Evolutionary conservation across 345 rosid genomes (phyloP), one percentile per base, ranked within the genome.

Genomic region (Eucalyptus melliodora): DNA sequence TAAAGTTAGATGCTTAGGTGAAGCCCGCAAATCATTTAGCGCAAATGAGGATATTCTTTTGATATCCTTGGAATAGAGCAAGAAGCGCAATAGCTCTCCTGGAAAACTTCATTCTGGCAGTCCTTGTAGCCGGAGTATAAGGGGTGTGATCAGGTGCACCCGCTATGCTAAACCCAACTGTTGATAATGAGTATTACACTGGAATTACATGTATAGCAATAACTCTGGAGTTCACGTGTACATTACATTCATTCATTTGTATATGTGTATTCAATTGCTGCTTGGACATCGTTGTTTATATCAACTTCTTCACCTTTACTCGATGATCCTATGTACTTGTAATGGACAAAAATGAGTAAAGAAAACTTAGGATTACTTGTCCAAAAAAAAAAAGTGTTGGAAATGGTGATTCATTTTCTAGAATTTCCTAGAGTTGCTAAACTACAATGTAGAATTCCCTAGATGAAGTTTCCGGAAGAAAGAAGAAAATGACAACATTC

Each of bases 31-130:
- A 89, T 94, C 97, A 31, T 96, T 92, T 86, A 97, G 99, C 45
- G 96, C 99, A 9, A 95, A 96, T 16, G 99, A 96, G 92, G 98
- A 96, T 94, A 95, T 96, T 92, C 95, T 96, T 87, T 19, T 51
- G 95, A 92, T 94, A 50, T 92, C 93, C 45, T 89, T 94, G 67
- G 92, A 90, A 87, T 89, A 90, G 88, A 88, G 89, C 77, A 40
- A 50, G 62, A 80, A 87, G 88, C 69, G 53, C 45, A 90, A 81
- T 83, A 67, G 40, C 62, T 88, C 86, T 4, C 59, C 49, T 6
- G 19, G 31, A 60, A 91, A 69, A 82, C 53, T 80, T 83, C 69
- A n/a, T 62, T 65, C 24, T 34, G 47, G 44, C 14, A 12, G 44
- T 87, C 89, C 69, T 88, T 69, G 65, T 6, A 82, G 9, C 49